Evolutionary conservation across 257 asterid genomes (phyloP).

Genomic region (Petunia secreta): DNA sequence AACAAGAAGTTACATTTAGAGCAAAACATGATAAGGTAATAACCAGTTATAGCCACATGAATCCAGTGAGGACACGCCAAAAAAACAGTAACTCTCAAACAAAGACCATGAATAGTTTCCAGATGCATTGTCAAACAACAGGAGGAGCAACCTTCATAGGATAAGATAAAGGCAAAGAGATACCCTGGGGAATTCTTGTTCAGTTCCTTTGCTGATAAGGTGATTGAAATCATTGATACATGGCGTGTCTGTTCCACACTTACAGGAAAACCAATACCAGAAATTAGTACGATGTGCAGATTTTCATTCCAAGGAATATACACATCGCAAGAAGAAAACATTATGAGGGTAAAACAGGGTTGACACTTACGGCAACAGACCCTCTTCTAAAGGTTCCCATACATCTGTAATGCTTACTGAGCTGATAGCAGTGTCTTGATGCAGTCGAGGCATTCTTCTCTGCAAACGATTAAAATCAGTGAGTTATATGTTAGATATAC

Average conservation of each 20-base stretch:
- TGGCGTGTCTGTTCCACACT: slow-evolving; percentile 99
- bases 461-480: slow-evolving; percentile 38
- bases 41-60: slow-evolving; percentile 1
- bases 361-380: slow-evolving; percentile 80
- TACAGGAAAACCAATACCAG: slow-evolving; percentile 32
- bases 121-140: not conserved
- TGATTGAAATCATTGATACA: slow-evolving; percentile 90
- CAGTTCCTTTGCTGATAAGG: slow-evolving; percentile 75
- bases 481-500: slow-evolving; percentile 13
- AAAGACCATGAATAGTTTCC: not conserved
- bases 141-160: not conserved
- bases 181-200: slow-evolving; percentile 91
- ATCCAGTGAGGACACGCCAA: slow-evolving; percentile 7
- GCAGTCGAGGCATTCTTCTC: slow-evolving; percentile 78
- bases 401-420: slow-evolving; percentile 88
- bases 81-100: not conserved
- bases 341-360: not conserved
- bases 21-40: not conserved
- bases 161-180: not conserved
- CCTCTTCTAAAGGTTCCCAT: slow-evolving; percentile 98
- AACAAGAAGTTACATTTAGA: slow-evolving; percentile 8
- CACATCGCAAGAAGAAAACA: not conserved
- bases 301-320: slow-evolving; percentile 1
- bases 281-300: slow-evolving; percentile 4
- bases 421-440: slow-evolving; percentile 86